Evolutionary conservation across 2,329 filamentous ascomycete genomes (phyloP).

Genomic region (Microsporum canis): DNA sequence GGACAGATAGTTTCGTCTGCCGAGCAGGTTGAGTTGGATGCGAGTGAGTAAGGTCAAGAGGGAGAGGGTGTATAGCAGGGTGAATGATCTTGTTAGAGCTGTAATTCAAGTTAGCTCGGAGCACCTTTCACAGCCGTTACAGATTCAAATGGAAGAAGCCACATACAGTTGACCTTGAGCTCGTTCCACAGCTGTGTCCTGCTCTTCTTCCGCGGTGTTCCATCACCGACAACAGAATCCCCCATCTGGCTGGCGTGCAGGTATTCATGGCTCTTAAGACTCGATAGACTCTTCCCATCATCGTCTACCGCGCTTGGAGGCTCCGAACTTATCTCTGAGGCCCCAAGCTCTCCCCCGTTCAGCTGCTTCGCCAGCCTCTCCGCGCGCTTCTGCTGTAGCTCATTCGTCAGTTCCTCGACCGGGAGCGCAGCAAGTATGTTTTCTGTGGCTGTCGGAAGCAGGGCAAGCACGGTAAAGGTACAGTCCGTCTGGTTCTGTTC

Average conservation of each 20-base stretch:
- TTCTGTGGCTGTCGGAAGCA: constrained; percentile 81
- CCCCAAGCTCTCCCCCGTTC: constrained; percentile 43
- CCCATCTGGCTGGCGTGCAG: constrained; percentile 69
- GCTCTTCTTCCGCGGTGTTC: constrained; percentile 48
- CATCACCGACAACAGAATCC: constrained; percentile 43
- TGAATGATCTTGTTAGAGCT: constrained; percentile 87
- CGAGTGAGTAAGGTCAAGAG: constrained; percentile 85
- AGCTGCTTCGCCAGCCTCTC: constrained; percentile 52
- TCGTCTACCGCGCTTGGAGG: constrained; percentile 67
- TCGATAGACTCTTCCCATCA: constrained; percentile 64
- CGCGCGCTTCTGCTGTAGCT: constrained; percentile 87
- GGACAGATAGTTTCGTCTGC: constrained; percentile 87
- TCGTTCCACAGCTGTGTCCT: constrained; percentile 97
- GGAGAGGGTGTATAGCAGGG: constrained; percentile 79
- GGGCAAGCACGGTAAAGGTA: constrained; percentile 91
- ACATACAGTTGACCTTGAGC: constrained; percentile 78
- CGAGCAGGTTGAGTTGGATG: constrained; percentile 92
- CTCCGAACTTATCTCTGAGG: constrained; percentile 46
- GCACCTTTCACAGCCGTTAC: no score
- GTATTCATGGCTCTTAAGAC: constrained; percentile 69
- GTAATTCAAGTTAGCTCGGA: constrained; percentile 3
- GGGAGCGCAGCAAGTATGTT: constrained; percentile 80
- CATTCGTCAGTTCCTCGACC: constrained; percentile 83
- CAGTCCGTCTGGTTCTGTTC: constrained; percentile 99
- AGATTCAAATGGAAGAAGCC: background rate